Conservation (phyloP, 805 yeast genomes). For the Kluyveromyces nonfermentans region DNA sequence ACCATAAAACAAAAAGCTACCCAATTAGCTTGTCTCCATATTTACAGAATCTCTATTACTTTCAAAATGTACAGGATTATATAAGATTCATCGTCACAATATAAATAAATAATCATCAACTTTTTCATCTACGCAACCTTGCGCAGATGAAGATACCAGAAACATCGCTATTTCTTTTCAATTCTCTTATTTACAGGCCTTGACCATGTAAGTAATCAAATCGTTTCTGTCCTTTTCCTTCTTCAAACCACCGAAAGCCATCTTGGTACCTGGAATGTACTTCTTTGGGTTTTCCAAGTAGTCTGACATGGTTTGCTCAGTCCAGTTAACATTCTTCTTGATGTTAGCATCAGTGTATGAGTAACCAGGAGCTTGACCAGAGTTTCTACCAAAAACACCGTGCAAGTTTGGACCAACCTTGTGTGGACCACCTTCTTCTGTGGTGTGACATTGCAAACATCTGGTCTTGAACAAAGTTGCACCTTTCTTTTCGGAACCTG, state of each 20-base stretch:
- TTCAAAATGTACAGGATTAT: not conserved
- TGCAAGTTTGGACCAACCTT: slow-evolving; percentile 98
- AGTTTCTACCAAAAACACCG: slow-evolving; percentile 86
- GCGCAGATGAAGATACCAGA: not conserved
- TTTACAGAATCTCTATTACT: not conserved
- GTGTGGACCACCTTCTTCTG: slow-evolving; percentile 92
- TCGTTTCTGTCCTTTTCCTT: slow-evolving; percentile 98
- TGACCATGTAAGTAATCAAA: slow-evolving; percentile 72
- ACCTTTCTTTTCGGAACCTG: slow-evolving; percentile 83
- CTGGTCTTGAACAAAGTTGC: slow-evolving; percentile 97
- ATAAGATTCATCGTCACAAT: not conserved
- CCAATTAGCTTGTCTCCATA: not conserved
- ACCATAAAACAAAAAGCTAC: not conserved
- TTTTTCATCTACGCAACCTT: not conserved
- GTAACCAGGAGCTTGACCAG: slow-evolving; percentile 89
- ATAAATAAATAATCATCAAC: slow-evolving; percentile 3
- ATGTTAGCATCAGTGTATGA: slow-evolving; percentile 98
- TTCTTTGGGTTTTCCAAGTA: slow-evolving; percentile 99
- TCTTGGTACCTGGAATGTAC: slow-evolving; percentile 99
- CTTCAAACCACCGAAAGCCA: slow-evolving; percentile 99
- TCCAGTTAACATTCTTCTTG: slow-evolving; percentile 88
- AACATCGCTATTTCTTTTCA: not conserved
- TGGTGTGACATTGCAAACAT: slow-evolving; percentile 98
- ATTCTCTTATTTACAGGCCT: slow-evolving; percentile 39
- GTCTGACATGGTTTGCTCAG: slow-evolving; percentile 79